Evolutionary conservation across 352 stramenopile genomes (phyloP), one percentile per base, ranked within the genome.

Genomic region (Chrysophaeum taylorii): DNA sequence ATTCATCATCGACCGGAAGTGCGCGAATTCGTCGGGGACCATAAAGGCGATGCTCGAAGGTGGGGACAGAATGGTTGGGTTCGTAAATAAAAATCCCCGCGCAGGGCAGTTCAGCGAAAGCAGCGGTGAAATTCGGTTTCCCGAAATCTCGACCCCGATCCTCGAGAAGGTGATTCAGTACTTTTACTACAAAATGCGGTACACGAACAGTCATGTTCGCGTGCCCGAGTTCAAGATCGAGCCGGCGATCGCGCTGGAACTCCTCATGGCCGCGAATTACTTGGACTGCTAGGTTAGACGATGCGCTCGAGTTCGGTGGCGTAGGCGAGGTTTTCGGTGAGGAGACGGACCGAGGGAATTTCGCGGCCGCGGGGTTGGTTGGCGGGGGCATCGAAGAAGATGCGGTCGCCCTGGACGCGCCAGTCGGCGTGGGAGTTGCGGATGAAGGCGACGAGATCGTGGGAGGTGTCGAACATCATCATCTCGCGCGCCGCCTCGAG

Each of bases 221-320:
- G 93, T 98, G 71, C 95, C 95, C 0, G 93, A 99, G 74, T 99
- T 99, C 81, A 63, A 78, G 21, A 98, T 99, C 76, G 93, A 98
- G 78, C 94, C 94, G 4, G 94, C 98, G 85, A 88, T 98, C 75
- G 92, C 91, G 67, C 88, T 97, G 75, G 92, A 97, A 78, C 81
- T 98, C 64, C 83, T 98, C 69, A 97, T 98, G 90, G 92, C 92
- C 1, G 87, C 92, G 52, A 98, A 98, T 77, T 98, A 97, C 83
- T 82, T 98, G 64, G 92, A 98, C 79, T 94, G 85, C 67, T 94
- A 82, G 74, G 37, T 71, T 90, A 94, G 63, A 94, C 88, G 72
- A 94, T 94, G 71, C 88, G 86, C 76, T 94, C 88, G 57, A 98
- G 83, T 78, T 98, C 92, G 37, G 91, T 97, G 36, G 92, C 92